These are phyloP conservation scores for Orbilia ellipsospora DNA, from an alignment of 2,329 filamentous ascomycete genomes.

Conservation along the genomic window DNA sequence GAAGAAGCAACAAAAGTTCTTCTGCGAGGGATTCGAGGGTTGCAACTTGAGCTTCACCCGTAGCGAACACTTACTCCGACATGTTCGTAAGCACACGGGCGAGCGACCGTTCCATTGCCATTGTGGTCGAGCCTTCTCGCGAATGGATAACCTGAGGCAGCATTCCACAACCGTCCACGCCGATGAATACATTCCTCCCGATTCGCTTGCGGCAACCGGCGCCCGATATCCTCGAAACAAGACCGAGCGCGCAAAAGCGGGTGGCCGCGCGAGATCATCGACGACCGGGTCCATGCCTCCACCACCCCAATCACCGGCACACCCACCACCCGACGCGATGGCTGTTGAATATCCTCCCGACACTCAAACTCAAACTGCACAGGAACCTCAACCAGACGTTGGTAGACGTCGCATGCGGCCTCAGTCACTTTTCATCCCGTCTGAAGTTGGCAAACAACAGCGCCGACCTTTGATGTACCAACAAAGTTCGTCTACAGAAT, in stretches of 20 bases:
- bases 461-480: slow-evolving; percentile 45
- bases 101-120: slow-evolving; percentile 97
- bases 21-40: slow-evolving; percentile 92
- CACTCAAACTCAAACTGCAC: slow-evolving; percentile 26
- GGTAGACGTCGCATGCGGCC: slow-evolving; percentile 50
- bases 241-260: slow-evolving; percentile 82
- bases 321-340: slow-evolving; percentile 45
- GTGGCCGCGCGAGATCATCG: slow-evolving; percentile 78
- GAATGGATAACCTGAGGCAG: slow-evolving; percentile 92
- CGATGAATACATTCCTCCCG: slow-evolving; percentile 94
- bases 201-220: slow-evolving; percentile 91
- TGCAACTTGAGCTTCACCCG: slow-evolving; percentile 95
- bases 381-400: slow-evolving; percentile 43
- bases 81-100: slow-evolving; percentile 97
- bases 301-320: slow-evolving; percentile 48
- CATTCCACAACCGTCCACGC: slow-evolving; percentile 98
- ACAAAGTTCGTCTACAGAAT: slow-evolving; percentile 34
- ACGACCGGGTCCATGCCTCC: slow-evolving; percentile 69
- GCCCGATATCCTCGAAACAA: slow-evolving; percentile 92
- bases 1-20: slow-evolving; percentile 96
- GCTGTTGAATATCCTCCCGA: slow-evolving; percentile 49
- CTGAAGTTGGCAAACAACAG: slow-evolving; percentile 38
- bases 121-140: slow-evolving; percentile 90
- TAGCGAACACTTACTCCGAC: slow-evolving; percentile 92
- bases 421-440: slow-evolving; percentile 50